A percentile compares a stretch with the other conserved stretches of the same genome.
Evolutionary conservation across 2,329 filamentous ascomycete genomes (phyloP).

Genomic region (Epicoccum sorghinum): DNA sequence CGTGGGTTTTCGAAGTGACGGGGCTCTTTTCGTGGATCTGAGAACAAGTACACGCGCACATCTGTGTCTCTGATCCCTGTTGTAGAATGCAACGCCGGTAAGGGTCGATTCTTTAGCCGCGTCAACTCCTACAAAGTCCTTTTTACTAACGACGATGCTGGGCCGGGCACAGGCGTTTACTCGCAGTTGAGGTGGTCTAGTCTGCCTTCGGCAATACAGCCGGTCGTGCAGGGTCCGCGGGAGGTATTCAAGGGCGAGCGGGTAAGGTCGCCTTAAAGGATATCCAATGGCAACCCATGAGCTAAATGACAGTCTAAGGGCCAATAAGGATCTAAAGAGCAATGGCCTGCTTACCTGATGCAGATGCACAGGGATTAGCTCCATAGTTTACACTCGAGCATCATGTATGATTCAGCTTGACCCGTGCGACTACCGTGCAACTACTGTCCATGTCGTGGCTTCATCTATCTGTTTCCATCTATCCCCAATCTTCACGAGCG

Average conservation of each 20-base stretch:
- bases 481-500: too few relatives aligned
- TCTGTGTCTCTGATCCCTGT: constrained; percentile 13
- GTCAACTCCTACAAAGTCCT: not conserved
- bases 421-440: too few relatives aligned
- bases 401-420: too few relatives aligned
- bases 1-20: too few relatives aligned
- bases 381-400: too few relatives aligned
- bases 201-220: constrained; percentile 12
- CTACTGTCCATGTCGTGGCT: too few relatives aligned
- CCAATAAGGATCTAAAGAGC: too few relatives aligned
- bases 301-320: not conserved
- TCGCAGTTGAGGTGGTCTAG: constrained; percentile 1
- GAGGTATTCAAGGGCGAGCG: not conserved
- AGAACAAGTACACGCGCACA: too few relatives aligned
- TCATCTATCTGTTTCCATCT: too few relatives aligned
- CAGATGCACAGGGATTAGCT: too few relatives aligned
- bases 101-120: constrained; percentile 9
- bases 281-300: not conserved
- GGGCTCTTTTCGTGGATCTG: too few relatives aligned
- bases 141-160: constrained; percentile 7
- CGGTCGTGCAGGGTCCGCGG: constrained; percentile 11
- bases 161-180: not conserved
- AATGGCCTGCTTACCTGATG: too few relatives aligned
- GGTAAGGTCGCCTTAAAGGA: constrained; percentile 1
- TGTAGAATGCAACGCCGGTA: constrained; percentile 13